Base-by-base conservation (phyloP, 371 early-diverging fungal species). In the Lichtheimia corymbifera region DNA sequence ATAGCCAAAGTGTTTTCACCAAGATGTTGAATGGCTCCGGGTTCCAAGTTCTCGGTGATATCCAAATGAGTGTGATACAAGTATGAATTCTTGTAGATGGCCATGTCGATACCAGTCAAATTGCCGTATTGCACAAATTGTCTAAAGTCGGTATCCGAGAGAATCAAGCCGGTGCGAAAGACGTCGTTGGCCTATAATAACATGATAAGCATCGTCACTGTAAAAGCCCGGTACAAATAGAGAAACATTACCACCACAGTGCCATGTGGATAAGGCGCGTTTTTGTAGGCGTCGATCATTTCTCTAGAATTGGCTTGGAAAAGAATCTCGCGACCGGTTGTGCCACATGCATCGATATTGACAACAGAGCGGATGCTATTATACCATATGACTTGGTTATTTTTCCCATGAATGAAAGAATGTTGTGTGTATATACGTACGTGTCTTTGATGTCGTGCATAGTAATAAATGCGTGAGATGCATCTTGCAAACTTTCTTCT, bases 401-500 rank as follows among this genome's bases (percentile, higher is more conserved):
- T 5, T 9, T 35, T 11, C 2, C 4, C 7, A 47, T 13, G 2
- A 11, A 22, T 18, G 12, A 51, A 2, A 4, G 7, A 47, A 20
- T 22, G n/a, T n/a, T n/a, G n/a, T 22, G 22, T 22, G 22, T 22
- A 22, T 22, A 22, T 22, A 47, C 69, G 71, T 69, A 82, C 80
- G 74, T 71, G 54, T 85, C 83, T 66, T 80, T 83, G 53, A 83
- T 71, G 22, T 79, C 78, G 53, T 87, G 87, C 66, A 76, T 83
- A 4, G 88, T 87, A 61, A 89, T 85, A 69, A 90, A 92, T 6
- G 85, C 86, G 63, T 89, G 88, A 4, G 88, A 85, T 7, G 88
- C 92, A 73, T 92, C 92, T 65, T 91, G 91, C 12, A 90, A 66
- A 1, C 87, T 80, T 68, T 92, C 92, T 63, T 92, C 92, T 5